Evolutionary conservation across 768 basidiomycete species (phyloP).

Genomic region (Termitomyces sp.): DNA sequence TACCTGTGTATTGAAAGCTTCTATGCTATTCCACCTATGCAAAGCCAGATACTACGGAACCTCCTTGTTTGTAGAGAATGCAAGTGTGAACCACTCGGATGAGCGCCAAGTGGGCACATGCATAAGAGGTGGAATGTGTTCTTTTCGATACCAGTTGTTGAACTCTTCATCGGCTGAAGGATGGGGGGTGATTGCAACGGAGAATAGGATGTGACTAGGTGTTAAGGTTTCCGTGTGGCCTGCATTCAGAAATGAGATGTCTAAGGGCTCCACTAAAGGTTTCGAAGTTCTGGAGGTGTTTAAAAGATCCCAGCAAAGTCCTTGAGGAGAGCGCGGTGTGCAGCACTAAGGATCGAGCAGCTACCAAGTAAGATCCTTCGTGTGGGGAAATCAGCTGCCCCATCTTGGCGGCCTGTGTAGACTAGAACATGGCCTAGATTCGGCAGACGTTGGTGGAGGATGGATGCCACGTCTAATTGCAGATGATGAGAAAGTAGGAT

Average conservation of each 20-base stretch:
- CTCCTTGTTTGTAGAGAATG: constrained; percentile 16
- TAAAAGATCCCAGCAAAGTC: constrained; percentile 7
- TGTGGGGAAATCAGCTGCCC: neutral
- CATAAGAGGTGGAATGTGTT: constrained; percentile 47
- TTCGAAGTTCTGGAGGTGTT: constrained; percentile 16
- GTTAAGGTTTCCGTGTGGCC: constrained; percentile 2
- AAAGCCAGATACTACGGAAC: constrained; percentile 38
- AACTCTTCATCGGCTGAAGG: constrained; percentile 35
- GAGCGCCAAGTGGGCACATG: constrained; percentile 42
- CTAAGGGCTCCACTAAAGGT: constrained; percentile 2
- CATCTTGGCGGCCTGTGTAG: neutral
- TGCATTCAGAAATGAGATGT: constrained; percentile 2
- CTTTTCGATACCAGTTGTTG: constrained; percentile 54
- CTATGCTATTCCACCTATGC: constrained; percentile 38
- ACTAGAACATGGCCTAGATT: constrained; percentile 2
- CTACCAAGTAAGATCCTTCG: constrained; percentile 1
- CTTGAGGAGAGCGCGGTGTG: neutral
- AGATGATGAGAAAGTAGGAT: too few relatives aligned
- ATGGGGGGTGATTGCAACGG: constrained; percentile 31
- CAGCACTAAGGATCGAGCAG: constrained; percentile 1
- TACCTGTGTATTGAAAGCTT: constrained; percentile 32
- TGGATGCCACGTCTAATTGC: constrained; percentile 2
- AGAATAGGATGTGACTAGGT: constrained; percentile 23
- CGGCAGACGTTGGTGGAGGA: constrained; percentile 6
- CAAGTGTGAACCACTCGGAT: constrained; percentile 38